Evolutionary conservation across 352 stramenopile genomes (phyloP).

Genomic region (Phytophthora ohioensis): DNA sequence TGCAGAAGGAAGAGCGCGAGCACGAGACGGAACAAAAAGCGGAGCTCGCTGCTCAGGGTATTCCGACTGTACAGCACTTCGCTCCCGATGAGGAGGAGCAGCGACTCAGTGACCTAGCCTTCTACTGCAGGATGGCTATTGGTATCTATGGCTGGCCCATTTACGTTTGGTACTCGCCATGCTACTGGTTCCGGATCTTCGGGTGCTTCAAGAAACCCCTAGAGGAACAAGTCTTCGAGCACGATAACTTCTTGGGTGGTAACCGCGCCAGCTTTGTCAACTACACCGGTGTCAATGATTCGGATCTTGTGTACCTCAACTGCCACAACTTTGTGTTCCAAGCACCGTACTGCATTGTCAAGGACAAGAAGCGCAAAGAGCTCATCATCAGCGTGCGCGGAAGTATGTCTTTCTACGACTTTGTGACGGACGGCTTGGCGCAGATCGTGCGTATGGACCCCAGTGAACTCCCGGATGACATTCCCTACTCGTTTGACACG

Average conservation of each 20-base stretch:
- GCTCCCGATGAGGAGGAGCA: conserved; percentile 51
- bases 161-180: conserved; percentile 80
- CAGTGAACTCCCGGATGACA: conserved; percentile 58
- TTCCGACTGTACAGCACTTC: conserved; percentile 43
- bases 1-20: conserved; percentile 61
- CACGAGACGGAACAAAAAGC: conserved; percentile 38
- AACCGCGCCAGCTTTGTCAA: conserved; percentile 76
- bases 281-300: conserved; percentile 69
- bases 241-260: conserved; percentile 67
- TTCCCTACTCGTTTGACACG: conserved; percentile 57
- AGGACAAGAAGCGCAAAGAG: conserved; percentile 63
- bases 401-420: conserved; percentile 85
- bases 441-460: conserved; percentile 72
- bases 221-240: conserved; percentile 61
- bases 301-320: conserved; percentile 81
- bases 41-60: conserved; percentile 35
- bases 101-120: conserved; percentile 61
- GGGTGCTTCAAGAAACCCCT: conserved; percentile 59
- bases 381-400: conserved; percentile 82
- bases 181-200: conserved; percentile 76
- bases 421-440: conserved; percentile 76
- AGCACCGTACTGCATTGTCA: conserved; percentile 78
- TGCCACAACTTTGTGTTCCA: conserved; percentile 85
- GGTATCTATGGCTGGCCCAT: conserved; percentile 86
- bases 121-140: conserved; percentile 73